Evolutionary conservation across 148 eudicot species (phyloP).

Genomic region (Cornus florida): DNA sequence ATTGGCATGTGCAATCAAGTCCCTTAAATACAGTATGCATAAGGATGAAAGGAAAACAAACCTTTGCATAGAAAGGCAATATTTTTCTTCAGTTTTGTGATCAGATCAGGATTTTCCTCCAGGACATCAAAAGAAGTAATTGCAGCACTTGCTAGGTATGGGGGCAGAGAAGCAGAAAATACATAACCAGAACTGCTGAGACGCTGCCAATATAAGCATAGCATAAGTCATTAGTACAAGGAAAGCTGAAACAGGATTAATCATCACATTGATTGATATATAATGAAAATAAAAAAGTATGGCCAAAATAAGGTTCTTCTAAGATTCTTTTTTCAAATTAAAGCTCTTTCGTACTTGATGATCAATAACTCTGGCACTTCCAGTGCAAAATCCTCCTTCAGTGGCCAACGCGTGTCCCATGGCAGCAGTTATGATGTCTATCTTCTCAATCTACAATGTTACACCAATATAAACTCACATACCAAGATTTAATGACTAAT

Average conservation of each 20-base stretch:
- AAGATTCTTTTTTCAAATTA: not conserved
- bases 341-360: conserved; percentile 64
- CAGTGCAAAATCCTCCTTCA: conserved; percentile 98
- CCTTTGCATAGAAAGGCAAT: conserved; percentile 63
- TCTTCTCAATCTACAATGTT: conserved; percentile 69
- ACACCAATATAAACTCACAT: conserved; percentile 19
- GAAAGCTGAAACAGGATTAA: not conserved
- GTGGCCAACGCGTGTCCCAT: conserved; percentile 97
- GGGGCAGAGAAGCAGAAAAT: conserved; percentile 97
- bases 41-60: conserved; percentile 24
- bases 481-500: not conserved
- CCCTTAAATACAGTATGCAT: not conserved
- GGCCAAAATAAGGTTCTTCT: not conserved
- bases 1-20: not conserved
- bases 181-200: conserved; percentile 97
- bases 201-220: conserved; percentile 54
- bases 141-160: conserved; percentile 95
- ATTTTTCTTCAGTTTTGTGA: conserved; percentile 62
- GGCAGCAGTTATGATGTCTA: conserved; percentile 94
- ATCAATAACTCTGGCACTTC: conserved; percentile 82
- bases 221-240: not conserved
- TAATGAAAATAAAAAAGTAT: not conserved
- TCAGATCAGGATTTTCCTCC: conserved; percentile 70
- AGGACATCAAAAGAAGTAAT: conserved; percentile 86
- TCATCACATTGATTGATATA: not conserved